Evolutionary conservation across 345 rosid species (phyloP), one percentile per base, ranked within the genome.

Genomic region (Populus alba): DNA sequence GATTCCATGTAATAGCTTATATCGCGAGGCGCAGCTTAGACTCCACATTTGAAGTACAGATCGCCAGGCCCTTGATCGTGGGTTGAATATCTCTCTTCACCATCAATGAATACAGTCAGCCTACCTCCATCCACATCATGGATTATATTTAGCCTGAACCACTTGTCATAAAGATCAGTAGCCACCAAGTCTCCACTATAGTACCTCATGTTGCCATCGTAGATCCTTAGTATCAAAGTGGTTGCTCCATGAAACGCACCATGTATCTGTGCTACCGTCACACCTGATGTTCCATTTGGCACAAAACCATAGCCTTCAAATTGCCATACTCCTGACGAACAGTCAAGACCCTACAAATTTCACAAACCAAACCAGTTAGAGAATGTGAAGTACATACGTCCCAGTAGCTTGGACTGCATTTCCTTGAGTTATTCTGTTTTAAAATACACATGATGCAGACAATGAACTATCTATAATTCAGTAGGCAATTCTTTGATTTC

Each of bases 271-370:
- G 80, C 47, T 66, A 83, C 55, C 25, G 80, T 83, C 12, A 53
- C 87, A 0, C 89, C 85, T 0, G 87, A 85, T 23, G 86, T 87
- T n/a, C 86, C 86, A 11, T 83, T 83, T 8, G 87, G 89, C 37
- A 85, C 87, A 3, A 87, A 85, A 29, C 85, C 79, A 22, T 75
- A 70, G 6, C 87, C 89, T 73, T 87, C 86, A 55, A 87, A 85
- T 76, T 85, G 87, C 89, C 87, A 83, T 2, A 79, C 82, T 65
- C 87, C 87, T 20, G 86, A 80, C 37, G 86, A 74, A 35, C 83
- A 85, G 72, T 87, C 85, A 6, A 78, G 78, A 1, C 85, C 86
- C 87, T 87, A 71, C 25, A 69, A 23, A n/a, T 45, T 6, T 10
- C 20, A 55, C 38, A 15, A n/a, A 16, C 18, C 25, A 10, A 17